Evolutionary conservation across 768 basidiomycete species (phyloP).

Genomic region (Agaricus subrufescens): DNA sequence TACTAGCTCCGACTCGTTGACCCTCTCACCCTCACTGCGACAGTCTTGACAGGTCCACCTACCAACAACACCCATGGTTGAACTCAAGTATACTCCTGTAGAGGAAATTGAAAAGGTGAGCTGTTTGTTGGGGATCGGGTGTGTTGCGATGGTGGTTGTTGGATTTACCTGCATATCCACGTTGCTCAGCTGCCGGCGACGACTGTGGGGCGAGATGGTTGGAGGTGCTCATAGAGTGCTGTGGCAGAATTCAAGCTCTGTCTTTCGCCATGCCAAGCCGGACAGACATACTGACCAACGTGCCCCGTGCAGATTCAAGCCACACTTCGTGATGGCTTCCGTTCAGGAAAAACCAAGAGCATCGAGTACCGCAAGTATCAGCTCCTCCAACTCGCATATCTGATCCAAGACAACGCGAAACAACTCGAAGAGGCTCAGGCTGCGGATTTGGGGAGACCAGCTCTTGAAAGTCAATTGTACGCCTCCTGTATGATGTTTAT

Average conservation of each 20-base stretch:
- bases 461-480: constrained; percentile 52
- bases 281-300: too few relatives aligned
- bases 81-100: constrained; percentile 42
- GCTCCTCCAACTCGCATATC: constrained; percentile 67
- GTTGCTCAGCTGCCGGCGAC: not conserved
- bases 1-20: too few relatives aligned
- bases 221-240: too few relatives aligned
- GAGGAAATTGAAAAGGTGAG: constrained; percentile 49
- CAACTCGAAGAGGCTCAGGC: constrained; percentile 55
- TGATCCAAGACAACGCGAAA: constrained; percentile 67
- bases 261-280: too few relatives aligned
- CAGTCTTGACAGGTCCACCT: not conserved
- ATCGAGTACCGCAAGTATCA: constrained; percentile 71
- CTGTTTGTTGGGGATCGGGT: not conserved
- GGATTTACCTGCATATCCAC: not conserved
- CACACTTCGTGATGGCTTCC: constrained; percentile 53
- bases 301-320: constrained; percentile 43
- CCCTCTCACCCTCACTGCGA: not conserved
- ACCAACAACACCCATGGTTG: constrained; percentile 15
- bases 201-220: too few relatives aligned
- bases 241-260: too few relatives aligned
- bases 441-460: constrained; percentile 60
- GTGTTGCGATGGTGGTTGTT: not conserved
- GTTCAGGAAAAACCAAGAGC: constrained; percentile 58
- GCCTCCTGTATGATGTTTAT: not conserved